Conservation (phyloP, 2,329 filamentous ascomycete genomes). For the Aspergillus uvarum region DNA sequence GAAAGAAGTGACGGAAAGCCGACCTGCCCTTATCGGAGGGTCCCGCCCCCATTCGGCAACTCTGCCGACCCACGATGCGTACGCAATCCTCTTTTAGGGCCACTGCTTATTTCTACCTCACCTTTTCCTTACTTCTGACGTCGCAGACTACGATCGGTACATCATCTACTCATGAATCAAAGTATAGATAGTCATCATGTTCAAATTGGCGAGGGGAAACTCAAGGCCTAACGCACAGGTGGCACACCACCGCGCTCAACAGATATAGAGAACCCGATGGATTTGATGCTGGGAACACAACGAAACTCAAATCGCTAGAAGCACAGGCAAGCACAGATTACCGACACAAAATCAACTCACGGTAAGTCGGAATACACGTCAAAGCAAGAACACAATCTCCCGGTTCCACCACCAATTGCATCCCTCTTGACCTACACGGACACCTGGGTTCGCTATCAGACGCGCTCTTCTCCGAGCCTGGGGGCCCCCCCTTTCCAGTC, state of each 20-base stretch:
- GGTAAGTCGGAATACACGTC: background rate
- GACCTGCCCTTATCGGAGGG: conserved; percentile 1
- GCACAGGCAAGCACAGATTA: background rate
- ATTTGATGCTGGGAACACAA: background rate
- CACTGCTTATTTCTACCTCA: conserved; percentile 1
- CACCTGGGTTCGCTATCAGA: conserved; percentile 11
- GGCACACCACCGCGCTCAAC: background rate
- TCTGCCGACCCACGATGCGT: conserved; percentile 4
- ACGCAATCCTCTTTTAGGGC: background rate
- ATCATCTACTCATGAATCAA: background rate
- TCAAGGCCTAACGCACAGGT: background rate
- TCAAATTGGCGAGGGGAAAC: background rate
- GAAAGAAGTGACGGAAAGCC: background rate
- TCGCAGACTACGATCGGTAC: background rate
- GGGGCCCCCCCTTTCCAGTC: conserved; percentile 70
- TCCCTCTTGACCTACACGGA: background rate
- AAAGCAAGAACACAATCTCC: conserved; percentile 5
- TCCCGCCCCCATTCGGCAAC: conserved; percentile 8
- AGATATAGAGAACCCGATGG: background rate
- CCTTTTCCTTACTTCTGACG: background rate
- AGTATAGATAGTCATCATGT: background rate
- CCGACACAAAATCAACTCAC: background rate
- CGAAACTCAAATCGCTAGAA: background rate
- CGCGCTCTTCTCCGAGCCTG: conserved; percentile 56
- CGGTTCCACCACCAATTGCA: background rate